Evolutionary conservation across 179 eudicot species (phyloP), one percentile per base, ranked within the genome.

Genomic region (Silene vulgaris): DNA sequence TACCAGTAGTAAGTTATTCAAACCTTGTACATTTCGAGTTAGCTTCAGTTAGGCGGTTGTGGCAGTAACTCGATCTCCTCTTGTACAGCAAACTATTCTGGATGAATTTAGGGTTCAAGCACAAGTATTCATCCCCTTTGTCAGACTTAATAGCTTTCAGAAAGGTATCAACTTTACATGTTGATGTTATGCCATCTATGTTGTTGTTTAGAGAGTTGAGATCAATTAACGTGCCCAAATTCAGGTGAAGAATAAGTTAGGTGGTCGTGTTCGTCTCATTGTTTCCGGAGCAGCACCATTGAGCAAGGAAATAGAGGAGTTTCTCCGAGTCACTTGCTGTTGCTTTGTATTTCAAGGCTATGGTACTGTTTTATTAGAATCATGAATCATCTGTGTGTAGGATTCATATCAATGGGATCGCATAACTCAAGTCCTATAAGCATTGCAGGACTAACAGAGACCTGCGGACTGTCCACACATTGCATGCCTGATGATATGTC

Each of bases 211-310:
- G 54, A 40, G 6, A 21, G 52, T 45, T 45, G 52, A 68, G 45
- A 35, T 8, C 8, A 40, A 37, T 17, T n/a, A 23, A 68, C 19
- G 29, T 7, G 52, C 40, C 57, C 37, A 26, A 48, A 35, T 85
- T 29, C 65, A 94, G 98, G 88, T 95, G 3, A 95, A 90, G 75
- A 75, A 81, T 48, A 87, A 82, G 78, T 64, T 95, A 84, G 97
- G 99, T 57, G 97, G 99, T 37, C 84, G 91, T 59, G 75, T 95
- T 78, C 86, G 97, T 29, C 88, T 90, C 7, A 87, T 95, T 71
- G 91, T 95, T 43, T 87, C 88, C 12, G 99, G 97, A 79, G 97
- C 91, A 65, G 99, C 99, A 59, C 96, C 97, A 52, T 87, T 90
- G 86, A 84, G 97, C 89, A 84, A 80, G 71, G 97, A 95, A 82